phyloP scores from a whole-genome alignment of 352 stramenopile genomes.

The Phytophthora meadii region DNA sequence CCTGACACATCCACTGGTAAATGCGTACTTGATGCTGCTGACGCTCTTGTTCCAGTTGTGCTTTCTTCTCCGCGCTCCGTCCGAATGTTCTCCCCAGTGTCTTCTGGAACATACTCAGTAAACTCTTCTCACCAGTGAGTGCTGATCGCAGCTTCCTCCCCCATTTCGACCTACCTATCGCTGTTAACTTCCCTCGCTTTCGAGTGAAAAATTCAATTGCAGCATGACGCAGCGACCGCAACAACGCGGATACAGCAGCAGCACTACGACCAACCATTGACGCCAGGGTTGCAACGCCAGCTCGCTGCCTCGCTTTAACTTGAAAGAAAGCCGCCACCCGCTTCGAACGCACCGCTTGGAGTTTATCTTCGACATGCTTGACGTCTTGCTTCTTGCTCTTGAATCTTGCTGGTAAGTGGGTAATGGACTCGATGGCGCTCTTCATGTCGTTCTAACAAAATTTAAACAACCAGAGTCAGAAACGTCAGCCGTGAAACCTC shows the following conservation, averaged over 20 bases:
- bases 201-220: conserved; percentile 10
- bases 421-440: conserved; percentile 19
- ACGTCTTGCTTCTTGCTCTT: conserved; percentile 26
- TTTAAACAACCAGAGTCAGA: neutral
- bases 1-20: conserved; percentile 25
- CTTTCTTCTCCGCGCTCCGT: conserved; percentile 11
- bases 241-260: conserved; percentile 7
- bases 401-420: conserved; percentile 30
- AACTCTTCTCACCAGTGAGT: conserved; percentile 16
- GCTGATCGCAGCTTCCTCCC: conserved; percentile 12
- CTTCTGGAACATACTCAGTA: conserved; percentile 20
- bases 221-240: conserved; percentile 26
- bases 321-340: conserved; percentile 27
- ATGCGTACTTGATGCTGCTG: conserved; percentile 17
- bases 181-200: conserved; percentile 3
- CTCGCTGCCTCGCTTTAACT: conserved; percentile 23
- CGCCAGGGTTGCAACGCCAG: conserved; percentile 16
- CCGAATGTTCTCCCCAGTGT: conserved; percentile 25
- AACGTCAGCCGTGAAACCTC: conserved; percentile 19
- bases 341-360: conserved; percentile 29
- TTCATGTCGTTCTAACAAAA: conserved; percentile 17
- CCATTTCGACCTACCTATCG: conserved; percentile 19
- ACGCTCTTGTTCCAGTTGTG: conserved; percentile 12
- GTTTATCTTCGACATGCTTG: conserved; percentile 18
- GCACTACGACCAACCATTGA: conserved; percentile 4